Evolutionary conservation across 116 monocot genomes (phyloP), one percentile per base, ranked within the genome.

Genomic region (Iris pallida): DNA sequence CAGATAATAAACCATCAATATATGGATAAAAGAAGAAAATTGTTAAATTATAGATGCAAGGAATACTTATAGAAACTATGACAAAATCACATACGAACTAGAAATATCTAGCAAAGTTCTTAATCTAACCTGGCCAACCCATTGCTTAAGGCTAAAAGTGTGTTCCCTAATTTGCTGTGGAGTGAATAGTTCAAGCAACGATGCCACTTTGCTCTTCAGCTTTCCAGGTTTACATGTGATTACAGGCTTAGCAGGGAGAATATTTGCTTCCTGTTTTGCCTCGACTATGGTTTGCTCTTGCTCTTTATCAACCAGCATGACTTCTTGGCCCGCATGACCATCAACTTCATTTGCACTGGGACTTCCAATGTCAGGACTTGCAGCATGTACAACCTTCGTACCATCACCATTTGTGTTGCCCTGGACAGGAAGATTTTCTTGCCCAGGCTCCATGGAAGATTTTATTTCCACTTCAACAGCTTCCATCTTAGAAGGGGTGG

Each of bases 171-270:
- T 68, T 83, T 88, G 92, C 52, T 92, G 88, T 47, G 89, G 92
- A 45, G 86, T 92, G 48, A 92, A 86, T 12, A 83, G 42, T 49
- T 92, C 92, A 42, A 74, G 86, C 67, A 92, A 19, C 18, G 92
- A 92, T 53, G 88, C 83, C 63, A 88, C 92, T 73, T 88, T 88
- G 62, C 83, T 77, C 79, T 92, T 92, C 47, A 83, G 81, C 71
- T 88, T 92, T 47, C 83, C 92, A 48, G 84, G 78, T 74, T 91
- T 85, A 72, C 71, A 72, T 30, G 53, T 70, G 64, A 79, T 46
- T 40, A 55, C 61, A 59, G 48, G 12, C 46, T 81, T 80, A 47
- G 30, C 53, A 41, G 63, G 7, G 15, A 64, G 69, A 8, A 56
- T 70, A 67, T 59, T 64, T 61, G 16, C 9, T 70, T 90, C 81